These are phyloP conservation scores for Psilocybe cubensis DNA, from an alignment of 768 basidiomycete genomes.

Conservation along the genomic window DNA sequence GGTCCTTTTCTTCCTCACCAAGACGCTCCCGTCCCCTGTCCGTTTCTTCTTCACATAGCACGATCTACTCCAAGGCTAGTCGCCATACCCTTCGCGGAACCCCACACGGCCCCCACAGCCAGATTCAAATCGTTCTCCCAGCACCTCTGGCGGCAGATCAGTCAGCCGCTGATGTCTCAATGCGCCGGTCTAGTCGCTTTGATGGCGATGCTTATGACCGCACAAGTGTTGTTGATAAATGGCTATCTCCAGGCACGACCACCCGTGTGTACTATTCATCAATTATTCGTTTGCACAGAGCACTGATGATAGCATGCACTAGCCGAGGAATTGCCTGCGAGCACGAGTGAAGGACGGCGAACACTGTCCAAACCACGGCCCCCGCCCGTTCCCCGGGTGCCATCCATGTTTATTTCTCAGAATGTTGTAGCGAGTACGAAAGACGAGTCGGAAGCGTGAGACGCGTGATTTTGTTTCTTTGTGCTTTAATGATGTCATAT, in stretches of 20 bases:
- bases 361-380: slow-evolving; percentile 10
- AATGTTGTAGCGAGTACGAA: not conserved
- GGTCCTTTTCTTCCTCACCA: slow-evolving; percentile 12
- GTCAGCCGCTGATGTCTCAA: slow-evolving; percentile 11
- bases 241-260: slow-evolving; percentile 20
- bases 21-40: slow-evolving; percentile 39
- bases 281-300: not conserved
- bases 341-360: not conserved
- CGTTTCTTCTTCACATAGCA: slow-evolving; percentile 37
- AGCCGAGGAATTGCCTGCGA: not conserved
- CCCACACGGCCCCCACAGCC: slow-evolving; percentile 64
- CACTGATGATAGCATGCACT: not conserved
- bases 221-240: slow-evolving; percentile 29
- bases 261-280: not conserved
- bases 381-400: slow-evolving; percentile 18
- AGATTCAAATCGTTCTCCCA: slow-evolving; percentile 71
- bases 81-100: slow-evolving; percentile 52
- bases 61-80: slow-evolving; percentile 32
- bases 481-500: slow-evolving; percentile 16
- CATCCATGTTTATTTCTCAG: slow-evolving; percentile 14
- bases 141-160: slow-evolving; percentile 52
- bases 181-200: slow-evolving; percentile 1
- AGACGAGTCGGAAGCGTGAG: slow-evolving; percentile 4
- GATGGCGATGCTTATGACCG: slow-evolving; percentile 16
- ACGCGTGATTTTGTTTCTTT: not conserved